Percentiles rank a stretch among this genome's conserved stretches.
Conservation (phyloP, 148 eudicot species). For the Agrostemma githago region DNA sequence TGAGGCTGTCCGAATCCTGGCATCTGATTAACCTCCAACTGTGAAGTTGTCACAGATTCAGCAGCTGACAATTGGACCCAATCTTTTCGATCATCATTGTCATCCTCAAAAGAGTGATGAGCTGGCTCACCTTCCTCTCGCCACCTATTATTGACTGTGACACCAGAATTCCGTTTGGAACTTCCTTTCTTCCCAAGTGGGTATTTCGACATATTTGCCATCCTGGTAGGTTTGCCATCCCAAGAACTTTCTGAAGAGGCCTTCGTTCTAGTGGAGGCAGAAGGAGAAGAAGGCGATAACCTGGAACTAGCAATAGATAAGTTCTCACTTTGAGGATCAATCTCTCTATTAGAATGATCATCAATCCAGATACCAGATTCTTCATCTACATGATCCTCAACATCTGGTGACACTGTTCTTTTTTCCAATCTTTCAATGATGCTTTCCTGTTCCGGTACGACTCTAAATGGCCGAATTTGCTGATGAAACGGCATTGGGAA, state of each 20-base stretch:
- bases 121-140: constrained; percentile 6
- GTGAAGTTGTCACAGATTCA: constrained; percentile 24
- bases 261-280: constrained; percentile 32
- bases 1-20: constrained; percentile 29
- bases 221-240: constrained; percentile 30
- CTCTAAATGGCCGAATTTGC: constrained; percentile 20
- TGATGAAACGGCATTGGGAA: constrained; percentile 28
- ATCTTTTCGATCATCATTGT: constrained; percentile 25
- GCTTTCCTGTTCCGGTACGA: constrained; percentile 24
- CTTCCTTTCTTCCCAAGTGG: constrained; percentile 24
- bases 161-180: constrained; percentile 19
- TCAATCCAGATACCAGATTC: constrained; percentile 36
- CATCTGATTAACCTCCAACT: constrained; percentile 19
- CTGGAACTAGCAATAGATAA: constrained; percentile 24
- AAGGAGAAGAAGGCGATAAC: constrained; percentile 27
- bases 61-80: constrained; percentile 28
- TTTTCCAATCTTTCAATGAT: constrained; percentile 20
- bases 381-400: constrained; percentile 23
- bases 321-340: constrained; percentile 22
- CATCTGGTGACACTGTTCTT: constrained; percentile 19
- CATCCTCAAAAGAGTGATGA: constrained; percentile 18
- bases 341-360: constrained; percentile 21
- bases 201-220: constrained; percentile 20
- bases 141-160: constrained; percentile 15
- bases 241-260: constrained; percentile 41